These are phyloP conservation scores for Moesziomyces sp. DNA, from an alignment of 1,284 basidiomycete species.

Conservation along the genomic window DNA sequence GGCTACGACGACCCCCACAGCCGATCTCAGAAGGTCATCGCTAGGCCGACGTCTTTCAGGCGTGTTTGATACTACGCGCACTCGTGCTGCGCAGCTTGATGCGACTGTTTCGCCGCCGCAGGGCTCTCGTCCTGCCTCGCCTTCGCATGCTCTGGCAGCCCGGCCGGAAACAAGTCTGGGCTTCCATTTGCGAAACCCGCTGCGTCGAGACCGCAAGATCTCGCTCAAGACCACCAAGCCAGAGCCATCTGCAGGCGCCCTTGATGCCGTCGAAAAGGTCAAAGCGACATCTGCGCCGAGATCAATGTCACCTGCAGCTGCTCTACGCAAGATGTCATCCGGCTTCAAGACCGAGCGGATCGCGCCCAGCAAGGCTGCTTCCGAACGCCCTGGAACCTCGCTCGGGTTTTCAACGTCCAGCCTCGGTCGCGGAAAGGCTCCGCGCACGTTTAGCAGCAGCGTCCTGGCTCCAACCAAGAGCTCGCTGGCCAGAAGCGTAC, in stretches of 20 bases:
- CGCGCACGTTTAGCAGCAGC: constrained; percentile 21
- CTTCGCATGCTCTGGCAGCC: constrained; percentile 7
- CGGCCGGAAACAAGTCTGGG: constrained; percentile 35
- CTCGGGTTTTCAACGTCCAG: constrained; percentile 16
- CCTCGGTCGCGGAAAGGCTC: constrained; percentile 1
- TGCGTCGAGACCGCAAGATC: constrained; percentile 25
- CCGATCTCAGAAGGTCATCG: constrained; percentile 8
- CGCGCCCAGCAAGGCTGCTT: neutral
- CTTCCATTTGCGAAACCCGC: constrained; percentile 31
- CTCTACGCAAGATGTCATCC: constrained; percentile 26
- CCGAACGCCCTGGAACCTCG: constrained; percentile 21
- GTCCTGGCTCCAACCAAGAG: constrained; percentile 33
- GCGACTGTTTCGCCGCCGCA: constrained; percentile 11
- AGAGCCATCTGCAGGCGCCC: neutral
- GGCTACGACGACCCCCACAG: neutral
- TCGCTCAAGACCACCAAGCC: constrained; percentile 10
- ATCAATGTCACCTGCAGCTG: constrained; percentile 10
- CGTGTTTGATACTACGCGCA: constrained; percentile 15
- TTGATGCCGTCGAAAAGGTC: neutral
- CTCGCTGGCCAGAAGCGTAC: constrained; percentile 31
- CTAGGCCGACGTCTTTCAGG: constrained; percentile 26
- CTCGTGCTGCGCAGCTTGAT: constrained; percentile 1
- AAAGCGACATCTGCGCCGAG: constrained; percentile 1
- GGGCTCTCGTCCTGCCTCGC: neutral
- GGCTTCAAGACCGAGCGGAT: constrained; percentile 15